Evolutionary conservation across 202 grass and related monocot species (phyloP), one percentile per base, ranked within the genome.

Genomic region (Tripidium arundinaceum): DNA sequence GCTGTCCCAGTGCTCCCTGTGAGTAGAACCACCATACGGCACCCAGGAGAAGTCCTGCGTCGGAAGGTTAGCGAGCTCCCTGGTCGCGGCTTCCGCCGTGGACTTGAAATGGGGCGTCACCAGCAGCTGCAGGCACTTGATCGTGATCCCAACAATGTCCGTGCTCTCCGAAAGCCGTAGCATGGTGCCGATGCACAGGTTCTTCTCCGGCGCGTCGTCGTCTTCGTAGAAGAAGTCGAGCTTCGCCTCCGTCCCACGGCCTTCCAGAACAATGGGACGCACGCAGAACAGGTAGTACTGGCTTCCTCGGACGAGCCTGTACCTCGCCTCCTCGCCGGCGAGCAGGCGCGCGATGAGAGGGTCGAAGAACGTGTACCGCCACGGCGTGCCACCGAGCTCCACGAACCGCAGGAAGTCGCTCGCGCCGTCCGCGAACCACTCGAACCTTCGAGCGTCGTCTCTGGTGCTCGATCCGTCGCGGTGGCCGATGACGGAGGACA

Each of bases 31-130:
- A 3, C 6, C 68, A 26, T 50, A 37, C 0, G 75, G 18, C 29
- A 52, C 41, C 82, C 82, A 78, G 29, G 16, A 11, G 31, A 78
- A 84, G 59, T 84, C 74, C 33, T 84, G 82, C 7, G 82, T 50
- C 1, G 74, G 82, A 0, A 78, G 57, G 22, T 54, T 58, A 0
- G 59, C 11, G 31, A 84, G 74, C 22, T 78, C 16, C 19, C 31
- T 54, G 16, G 4, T 33, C 0, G 26, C 16, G 11, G 57, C 57
- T 6, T 84, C 82, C 2, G 65, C 57, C 0, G 82, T 26, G 4
- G 31, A 21, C 55, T 3, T 31, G 65, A 84, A 78, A 34, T 84
- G 65, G 0, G 74, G 33, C 10, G 37, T 81, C 7, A 75, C 69
- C 14, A 41, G 42, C 22, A 61, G 16, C 31, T 62, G 4, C 66